phyloP scores from a whole-genome alignment of 176 grass and related monocot genomes.

The Phoenix roebelenii region DNA sequence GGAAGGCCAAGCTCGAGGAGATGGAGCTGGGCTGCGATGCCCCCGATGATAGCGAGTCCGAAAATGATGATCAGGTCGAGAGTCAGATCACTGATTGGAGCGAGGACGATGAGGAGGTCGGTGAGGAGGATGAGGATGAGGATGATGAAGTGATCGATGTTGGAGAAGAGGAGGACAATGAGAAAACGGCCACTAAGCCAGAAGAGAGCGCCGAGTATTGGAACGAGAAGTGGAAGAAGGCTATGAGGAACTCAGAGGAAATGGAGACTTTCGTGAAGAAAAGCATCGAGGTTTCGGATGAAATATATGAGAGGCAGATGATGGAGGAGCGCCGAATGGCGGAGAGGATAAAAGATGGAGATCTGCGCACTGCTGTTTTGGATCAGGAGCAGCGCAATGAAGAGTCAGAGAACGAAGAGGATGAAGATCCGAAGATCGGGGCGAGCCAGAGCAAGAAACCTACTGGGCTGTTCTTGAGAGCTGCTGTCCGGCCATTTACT shows the following conservation, averaged over 20 bases:
- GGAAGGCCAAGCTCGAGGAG: constrained; percentile 93
- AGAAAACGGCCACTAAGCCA: constrained; percentile 3
- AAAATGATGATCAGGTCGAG: constrained; percentile 5
- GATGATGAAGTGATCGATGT: constrained; percentile 1
- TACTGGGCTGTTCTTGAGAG: constrained; percentile 53
- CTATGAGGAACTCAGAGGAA: constrained; percentile 58
- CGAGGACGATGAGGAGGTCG: constrained; percentile 17
- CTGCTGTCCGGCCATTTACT: constrained; percentile 63
- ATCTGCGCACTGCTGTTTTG: constrained; percentile 9
- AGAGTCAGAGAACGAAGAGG: constrained; percentile 17
- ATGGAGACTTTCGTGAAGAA: constrained; percentile 81
- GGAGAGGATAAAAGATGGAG: constrained; percentile 11
- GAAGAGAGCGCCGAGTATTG: constrained; percentile 57
- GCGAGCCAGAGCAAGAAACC: constrained; percentile 20
- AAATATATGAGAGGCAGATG: constrained; percentile 30
- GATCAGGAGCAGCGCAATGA: constrained; percentile 33
- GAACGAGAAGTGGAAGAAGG: constrained; percentile 64
- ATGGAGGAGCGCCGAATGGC: constrained; percentile 27
- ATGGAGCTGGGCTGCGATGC: constrained; percentile 88
- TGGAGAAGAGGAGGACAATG: constrained; percentile 16
- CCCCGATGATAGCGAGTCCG: constrained; percentile 57
- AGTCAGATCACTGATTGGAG: constrained; percentile 37
- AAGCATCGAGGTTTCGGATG: constrained; percentile 36
- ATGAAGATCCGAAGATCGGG: constrained; percentile 8
- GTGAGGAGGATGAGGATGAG: constrained; percentile 7